phyloP scores from a whole-genome alignment of 345 rosid species.

The Turritis glabra region DNA sequence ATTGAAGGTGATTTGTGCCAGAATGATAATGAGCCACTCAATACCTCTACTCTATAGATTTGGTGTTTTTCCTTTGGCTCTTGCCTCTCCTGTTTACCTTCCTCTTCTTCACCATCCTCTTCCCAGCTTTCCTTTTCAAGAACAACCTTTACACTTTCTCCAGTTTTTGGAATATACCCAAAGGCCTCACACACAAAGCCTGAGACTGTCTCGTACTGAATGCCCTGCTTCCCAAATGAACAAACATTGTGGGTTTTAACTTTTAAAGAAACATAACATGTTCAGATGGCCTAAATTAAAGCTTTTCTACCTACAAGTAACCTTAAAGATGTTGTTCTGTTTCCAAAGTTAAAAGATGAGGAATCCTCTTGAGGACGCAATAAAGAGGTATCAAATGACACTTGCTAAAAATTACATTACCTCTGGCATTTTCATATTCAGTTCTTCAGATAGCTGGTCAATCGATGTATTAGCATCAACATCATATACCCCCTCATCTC shows the following conservation, averaged over 20 bases:
- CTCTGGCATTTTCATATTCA: conserved; percentile 96
- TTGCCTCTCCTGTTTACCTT: conserved; percentile 65
- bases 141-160: conserved; percentile 78
- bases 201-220: conserved; percentile 97
- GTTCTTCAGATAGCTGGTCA: conserved; percentile 94
- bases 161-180: conserved; percentile 97
- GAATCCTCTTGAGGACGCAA: conserved; percentile 5
- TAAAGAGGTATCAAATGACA: conserved; percentile 15
- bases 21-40: background rate
- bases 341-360: conserved; percentile 3
- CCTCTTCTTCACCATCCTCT: conserved; percentile 59
- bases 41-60: conserved; percentile 86
- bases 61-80: conserved; percentile 71
- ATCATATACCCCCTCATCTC: conserved; percentile 91
- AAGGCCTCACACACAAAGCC: conserved; percentile 96
- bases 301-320: conserved; percentile 8
- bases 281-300: background rate
- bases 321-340: conserved; percentile 10
- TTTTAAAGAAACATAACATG: background rate
- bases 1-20: background rate
- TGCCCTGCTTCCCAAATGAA: conserved; percentile 58
- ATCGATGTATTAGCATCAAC: conserved; percentile 98
- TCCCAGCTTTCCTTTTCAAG: conserved; percentile 81
- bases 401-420: conserved; percentile 43
- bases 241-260: background rate